Base-by-base conservation (phyloP, 257 asterid species). In the Penstemon newberryi region DNA sequence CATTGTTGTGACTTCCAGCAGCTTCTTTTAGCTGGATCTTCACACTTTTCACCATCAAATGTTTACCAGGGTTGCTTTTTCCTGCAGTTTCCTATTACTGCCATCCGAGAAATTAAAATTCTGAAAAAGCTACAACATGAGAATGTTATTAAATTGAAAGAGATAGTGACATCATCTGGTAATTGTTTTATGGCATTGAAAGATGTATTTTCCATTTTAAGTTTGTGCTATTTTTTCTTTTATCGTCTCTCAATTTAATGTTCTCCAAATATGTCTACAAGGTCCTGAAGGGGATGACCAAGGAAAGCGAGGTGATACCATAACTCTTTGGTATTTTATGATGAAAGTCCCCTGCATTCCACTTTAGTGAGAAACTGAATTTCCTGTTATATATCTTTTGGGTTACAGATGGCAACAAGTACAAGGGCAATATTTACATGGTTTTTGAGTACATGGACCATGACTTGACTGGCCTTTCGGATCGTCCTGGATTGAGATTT, bases 361-460 rank as follows among this genome's bases (percentile, higher is more conserved):
- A 69, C 56, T 51, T 63, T 55, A 42, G 62, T 69, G 70, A 52
- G 15, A 55, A 70, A 52, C 73, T 18, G 59, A 45, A 66, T 67
- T 19, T 25, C 25, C 73, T 47, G 55, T 56, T 59, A 64, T 60
- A 59, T 53, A 50, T 60, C 68, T 38, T 77, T 64, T 53, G 66
- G 54, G 61, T 69, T 71, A 37, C 90, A 92, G 98, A 89, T 68
- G 79, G 78, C 66, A 84, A 88, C 74, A 93, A 84, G 82, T 88
- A 87, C 82, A 88, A 88, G 75, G 99, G 97, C 4, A 85, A 73
- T 79, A 93, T 93, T 63, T 93, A 93, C 84, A 93, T 93, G 97
- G 97, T 93, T 25, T 93, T 88, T 73, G 99, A 93, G 85, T 93
- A 93, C 79, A 92, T 92, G 97, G 97, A 92, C 75, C 98, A 90